A percentile compares a stretch with the other conserved stretches of the same genome.
Evolutionary conservation across 1,139 yeast species (phyloP).

Genomic region (Suhomyces taliae): DNA sequence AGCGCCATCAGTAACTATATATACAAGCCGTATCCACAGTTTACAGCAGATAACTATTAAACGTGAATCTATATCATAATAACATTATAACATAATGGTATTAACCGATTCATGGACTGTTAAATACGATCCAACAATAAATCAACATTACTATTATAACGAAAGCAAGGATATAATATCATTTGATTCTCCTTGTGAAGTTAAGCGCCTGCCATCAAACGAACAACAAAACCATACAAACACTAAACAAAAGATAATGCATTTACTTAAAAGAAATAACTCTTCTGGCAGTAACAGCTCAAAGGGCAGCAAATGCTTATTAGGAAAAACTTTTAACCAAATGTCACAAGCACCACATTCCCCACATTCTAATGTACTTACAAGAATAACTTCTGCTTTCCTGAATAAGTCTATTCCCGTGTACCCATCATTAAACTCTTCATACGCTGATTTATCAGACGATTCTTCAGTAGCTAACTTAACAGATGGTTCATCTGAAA

Average conservation of each 20-base stretch:
- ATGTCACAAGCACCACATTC: too few species aligned
- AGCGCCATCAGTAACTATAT: background rate
- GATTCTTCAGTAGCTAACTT: constrained; percentile 9
- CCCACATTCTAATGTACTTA: background rate
- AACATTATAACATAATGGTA: background rate
- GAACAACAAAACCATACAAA: background rate
- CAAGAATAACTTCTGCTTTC: constrained; percentile 15
- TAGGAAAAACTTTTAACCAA: background rate
- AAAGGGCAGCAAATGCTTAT: background rate
- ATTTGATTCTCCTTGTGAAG: constrained; percentile 47
- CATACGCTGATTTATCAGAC: constrained; percentile 4
- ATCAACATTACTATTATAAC: constrained; percentile 41
- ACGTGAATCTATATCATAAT: background rate
- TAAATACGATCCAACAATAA: constrained; percentile 32
- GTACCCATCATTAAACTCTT: constrained; percentile 13
- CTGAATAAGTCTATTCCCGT: constrained; percentile 7
- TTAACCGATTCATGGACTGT: constrained; percentile 16
- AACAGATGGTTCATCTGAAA: constrained; percentile 5
- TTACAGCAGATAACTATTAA: too few species aligned
- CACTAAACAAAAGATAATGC: constrained; percentile 6
- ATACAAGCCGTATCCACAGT: background rate
- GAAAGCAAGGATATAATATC: constrained; percentile 31
- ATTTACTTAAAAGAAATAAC: constrained; percentile 4
- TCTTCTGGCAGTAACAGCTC: background rate
- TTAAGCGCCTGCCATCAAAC: constrained; percentile 18